Base-by-base conservation (phyloP, 192 early-diverging fungal genomes). In the Coemansia sp. region DNA sequence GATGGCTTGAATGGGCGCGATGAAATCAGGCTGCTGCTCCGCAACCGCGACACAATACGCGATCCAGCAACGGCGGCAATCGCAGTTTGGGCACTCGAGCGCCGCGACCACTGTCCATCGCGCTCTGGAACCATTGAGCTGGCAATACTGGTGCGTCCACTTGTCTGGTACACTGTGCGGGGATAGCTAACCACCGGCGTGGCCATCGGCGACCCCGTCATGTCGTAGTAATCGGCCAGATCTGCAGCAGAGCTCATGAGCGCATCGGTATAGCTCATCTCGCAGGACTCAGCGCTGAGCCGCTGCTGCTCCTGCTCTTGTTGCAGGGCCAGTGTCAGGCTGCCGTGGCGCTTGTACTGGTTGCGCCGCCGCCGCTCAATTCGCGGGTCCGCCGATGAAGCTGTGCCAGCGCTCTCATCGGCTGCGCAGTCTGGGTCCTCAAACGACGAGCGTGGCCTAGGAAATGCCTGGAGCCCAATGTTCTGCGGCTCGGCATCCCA, bases 341-440 rank as follows among this genome's bases (percentile, higher is more conserved):
- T 75, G 27, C 72, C 72, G 34, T 75, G 64, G 3, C 72, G 51
- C 45, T 75, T 75, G 58, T 75, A 75, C 45, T 75, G 55, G 58
- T 75, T 75, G 14, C 47, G 53, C 23, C 31, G 46, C 20, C 72
- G 72, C 1, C 72, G 66, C 21, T 68, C 64, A 28, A 68, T 20
- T 0, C 65, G 65, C 5, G 49, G 45, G 36, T 75, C 72, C 8
- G 44, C 43, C 0, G 64, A 44, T 12, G 35, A 20, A 8, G 49
- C 36, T 1, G 15, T 29, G 17, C 29, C 14, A 38, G 27, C 27
- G 22, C 10, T 39, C 31, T 28, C 28, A 8, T n/a, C 10, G 0
- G 19, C 30, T 20, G n/a, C 14, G 2, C 32, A 17, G 38, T 34
- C 8, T 39, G 17, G 29, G 11, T 50, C 53, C 10, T 64, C 72